Percentiles rank a stretch among this genome's conserved stretches.
Conservation (phyloP, 805 yeast species). For the Spencermartinsiella europaea region DNA sequence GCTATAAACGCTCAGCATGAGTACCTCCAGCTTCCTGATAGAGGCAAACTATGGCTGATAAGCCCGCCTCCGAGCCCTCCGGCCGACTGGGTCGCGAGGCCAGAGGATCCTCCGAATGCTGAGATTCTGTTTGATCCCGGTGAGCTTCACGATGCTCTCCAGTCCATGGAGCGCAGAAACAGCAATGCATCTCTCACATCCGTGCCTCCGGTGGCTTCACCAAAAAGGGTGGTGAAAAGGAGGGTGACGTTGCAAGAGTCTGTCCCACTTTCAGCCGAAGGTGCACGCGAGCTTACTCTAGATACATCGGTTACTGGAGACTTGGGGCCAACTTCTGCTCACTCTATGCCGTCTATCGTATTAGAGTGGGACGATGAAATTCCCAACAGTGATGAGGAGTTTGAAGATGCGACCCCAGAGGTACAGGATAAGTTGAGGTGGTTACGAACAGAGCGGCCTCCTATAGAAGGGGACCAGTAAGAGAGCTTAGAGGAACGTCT, state of each 20-base stretch:
- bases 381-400: conserved; percentile 2
- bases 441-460: conserved; percentile 18
- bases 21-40: conserved; percentile 23
- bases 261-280: too few relatives aligned
- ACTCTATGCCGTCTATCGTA: conserved; percentile 22
- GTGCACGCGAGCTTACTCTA: conserved; percentile 7
- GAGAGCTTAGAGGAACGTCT: too few relatives aligned
- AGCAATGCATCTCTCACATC: conserved; percentile 3
- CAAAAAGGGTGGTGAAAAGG: conserved; percentile 1
- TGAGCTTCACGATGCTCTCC: conserved; percentile 1
- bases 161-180: neutral
- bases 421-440: neutral
- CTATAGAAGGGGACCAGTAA: neutral
- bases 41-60: conserved; percentile 24
- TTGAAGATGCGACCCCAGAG: neutral
- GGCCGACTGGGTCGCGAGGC: conserved; percentile 22
- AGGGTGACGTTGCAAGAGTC: conserved; percentile 10
- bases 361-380: conserved; percentile 22
- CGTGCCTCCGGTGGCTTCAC: conserved; percentile 1
- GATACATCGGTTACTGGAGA: conserved; percentile 1
- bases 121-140: conserved; percentile 15
- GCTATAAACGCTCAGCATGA: conserved; percentile 8
- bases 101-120: conserved; percentile 23
- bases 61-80: conserved; percentile 29
- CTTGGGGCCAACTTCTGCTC: conserved; percentile 8